phyloP scores from a whole-genome alignment of 2,329 filamentous ascomycete species.

The Metarhizium brunneum region DNA sequence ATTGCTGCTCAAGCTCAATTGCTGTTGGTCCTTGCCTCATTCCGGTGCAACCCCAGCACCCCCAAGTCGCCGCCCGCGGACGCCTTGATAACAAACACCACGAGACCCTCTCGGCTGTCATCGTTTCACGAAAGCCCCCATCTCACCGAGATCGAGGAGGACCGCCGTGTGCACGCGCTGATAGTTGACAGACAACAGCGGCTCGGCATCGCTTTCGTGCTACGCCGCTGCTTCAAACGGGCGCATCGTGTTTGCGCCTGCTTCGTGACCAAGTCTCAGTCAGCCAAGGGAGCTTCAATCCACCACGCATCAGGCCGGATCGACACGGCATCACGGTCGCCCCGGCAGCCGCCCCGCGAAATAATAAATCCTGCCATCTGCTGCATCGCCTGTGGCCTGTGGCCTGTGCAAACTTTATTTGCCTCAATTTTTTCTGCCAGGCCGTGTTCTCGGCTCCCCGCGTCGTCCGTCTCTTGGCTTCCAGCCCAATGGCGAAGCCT shows the following conservation, averaged over 20 bases:
- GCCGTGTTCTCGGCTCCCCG: not conserved
- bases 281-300: not conserved
- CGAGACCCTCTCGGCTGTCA: not conserved
- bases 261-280: not conserved
- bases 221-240: not conserved
- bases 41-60: too few species aligned
- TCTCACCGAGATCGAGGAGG: not conserved
- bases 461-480: not conserved
- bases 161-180: not conserved
- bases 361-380: not conserved
- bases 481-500: conserved; percentile 17
- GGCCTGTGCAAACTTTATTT: not conserved
- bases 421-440: not conserved
- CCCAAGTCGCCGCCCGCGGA: not conserved
- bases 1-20: not conserved
- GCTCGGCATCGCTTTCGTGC: not conserved
- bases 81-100: not conserved
- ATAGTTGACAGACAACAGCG: not conserved
- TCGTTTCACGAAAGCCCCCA: not conserved
- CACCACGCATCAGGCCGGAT: not conserved
- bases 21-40: too few species aligned
- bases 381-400: not conserved
- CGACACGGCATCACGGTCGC: not conserved
- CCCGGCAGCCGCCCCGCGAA: not conserved
- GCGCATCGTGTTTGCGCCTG: not conserved